Evolutionary conservation across 371 early-diverging fungal species (phyloP), one percentile per base, ranked within the genome.

Genomic region (Mucor sp.): DNA sequence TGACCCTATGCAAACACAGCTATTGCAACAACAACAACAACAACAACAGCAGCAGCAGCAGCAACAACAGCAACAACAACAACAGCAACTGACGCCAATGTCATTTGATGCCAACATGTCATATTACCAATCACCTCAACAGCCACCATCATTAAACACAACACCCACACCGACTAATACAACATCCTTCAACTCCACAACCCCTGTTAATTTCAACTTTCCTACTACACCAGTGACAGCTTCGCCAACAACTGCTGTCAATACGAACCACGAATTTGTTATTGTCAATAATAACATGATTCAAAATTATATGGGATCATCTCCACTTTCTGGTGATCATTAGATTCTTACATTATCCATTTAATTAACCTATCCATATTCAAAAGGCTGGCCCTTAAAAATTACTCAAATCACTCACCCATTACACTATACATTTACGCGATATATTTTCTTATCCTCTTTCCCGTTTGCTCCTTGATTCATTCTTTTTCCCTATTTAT

Each of bases 251-350:
- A 9, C 50, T 23, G 50, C 50, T 23, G 25, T 25, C 9, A 25
- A 21, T 23, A 14, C 23, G 12, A 50, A 19, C 23, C 21, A 50
- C 12, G 50, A 50, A 23, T 50, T 23, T 50, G 50, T 50, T 50
- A 50, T 50, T 50, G 50, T 23, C 25, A 50, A 50, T 12, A 25
- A 50, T 25, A 50, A 50, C 25, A 50, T 50, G n/a, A 50, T 50
- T 50, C 50, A 50, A 50, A 50, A 21, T 50, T 50, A 23, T 50
- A 50, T 50, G 50, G 50, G 50, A 50, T 50, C 50, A 50, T 50
- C 50, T 21, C 50, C 50, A 50, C 50, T 50, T 50, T 6, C 50
- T 3, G 50, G 50, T 50, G 50, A 25, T 50, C 50, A 50, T 9
- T 50, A 50, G 50, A 50, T 50, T 11, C 21, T 25, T 50, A 25